Base-by-base conservation (phyloP, 106 monocot species). In the Platanthera guangdongensis region DNA sequence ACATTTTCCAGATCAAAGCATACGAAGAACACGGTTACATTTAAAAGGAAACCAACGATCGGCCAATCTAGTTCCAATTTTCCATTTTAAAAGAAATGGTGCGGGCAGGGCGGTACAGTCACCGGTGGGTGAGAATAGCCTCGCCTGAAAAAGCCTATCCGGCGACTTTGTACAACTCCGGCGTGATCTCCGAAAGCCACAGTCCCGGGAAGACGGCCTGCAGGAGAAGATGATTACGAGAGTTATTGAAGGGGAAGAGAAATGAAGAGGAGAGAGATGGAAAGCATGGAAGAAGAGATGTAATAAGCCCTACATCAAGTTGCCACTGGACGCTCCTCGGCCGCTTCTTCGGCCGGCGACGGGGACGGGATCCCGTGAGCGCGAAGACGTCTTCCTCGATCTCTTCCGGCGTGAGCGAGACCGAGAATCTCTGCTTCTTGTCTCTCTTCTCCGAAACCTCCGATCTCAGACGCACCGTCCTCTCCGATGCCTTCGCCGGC, bases 381-480 rank as follows among this genome's bases (percentile, higher is more conserved):
- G 83, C 85, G 81, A 81, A 86, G 55, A 85, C 21, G 71, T 83
- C 86, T 78, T 80, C 83, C 50, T 80, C 86, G 80, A 88, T 85
- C 78, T 88, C 88, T 22, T 83, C 85, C 19, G 32, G 68, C 12
- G 83, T 52, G 48, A 88, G 81, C 57, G 84, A 9, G 21, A 87
- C 48, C 67, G 87, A 84, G 57, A 87, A 84, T 52, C 52, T 59
- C 52, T 71, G 22, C 13, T 76, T 46, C 68, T 78, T 57, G 7
- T 49, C 16, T 50, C 25, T 55, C 74, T 47, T 65, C 51, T 48
- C 51, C 45, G 63, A 9, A 21, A 13, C 71, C 53, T 65, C 76
- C 73, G 77, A 50, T 19, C 80, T 51, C 45, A 50, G 67, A 51
- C 78, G 50, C 16, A 48, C 18, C 48, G 72, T 68, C 49, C 78